phyloP scores from a whole-genome alignment of 352 stramenopile genomes.

The Blastocystis sp. region DNA sequence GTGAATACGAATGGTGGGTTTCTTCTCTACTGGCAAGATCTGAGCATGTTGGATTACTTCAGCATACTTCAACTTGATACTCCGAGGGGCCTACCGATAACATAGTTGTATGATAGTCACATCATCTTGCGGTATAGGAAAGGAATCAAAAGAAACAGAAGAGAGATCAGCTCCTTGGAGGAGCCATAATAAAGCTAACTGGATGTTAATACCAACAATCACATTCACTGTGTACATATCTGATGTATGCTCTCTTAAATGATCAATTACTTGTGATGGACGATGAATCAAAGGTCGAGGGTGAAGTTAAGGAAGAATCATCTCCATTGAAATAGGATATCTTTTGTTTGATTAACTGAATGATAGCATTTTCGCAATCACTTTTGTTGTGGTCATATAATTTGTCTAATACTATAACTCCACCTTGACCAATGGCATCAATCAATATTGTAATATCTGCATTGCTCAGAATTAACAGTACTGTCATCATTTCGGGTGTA shows the following conservation, averaged over 20 bases:
- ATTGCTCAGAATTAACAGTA: constrained; percentile 52
- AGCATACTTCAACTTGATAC: constrained; percentile 25
- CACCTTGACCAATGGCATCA: neutral
- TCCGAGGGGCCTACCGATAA: constrained; percentile 12
- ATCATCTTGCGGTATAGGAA: constrained; percentile 16
- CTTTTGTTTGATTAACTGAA: constrained; percentile 58
- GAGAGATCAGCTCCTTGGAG: constrained; percentile 11
- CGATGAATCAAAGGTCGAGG: constrained; percentile 30
- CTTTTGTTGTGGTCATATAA: constrained; percentile 41
- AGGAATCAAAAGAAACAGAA: neutral
- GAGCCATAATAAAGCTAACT: constrained; percentile 36
- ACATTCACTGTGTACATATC: constrained; percentile 16
- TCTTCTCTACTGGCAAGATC: neutral
- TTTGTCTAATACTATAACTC: neutral
- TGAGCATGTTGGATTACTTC: neutral
- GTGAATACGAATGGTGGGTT: neutral
- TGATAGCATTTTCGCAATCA: constrained; percentile 34
- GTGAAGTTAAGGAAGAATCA: neutral
- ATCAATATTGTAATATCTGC: constrained; percentile 9
- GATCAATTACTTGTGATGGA: neutral
- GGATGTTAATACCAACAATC: neutral
- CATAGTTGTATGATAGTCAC: neutral
- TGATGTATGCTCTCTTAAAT: neutral
- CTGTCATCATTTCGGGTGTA: constrained; percentile 52
- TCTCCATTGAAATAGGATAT: neutral